Evolutionary conservation across 2,329 filamentous ascomycete genomes (phyloP), one percentile per base, ranked within the genome.

Genomic region (Ophiognomonia clavigignenti-juglandacearum): DNA sequence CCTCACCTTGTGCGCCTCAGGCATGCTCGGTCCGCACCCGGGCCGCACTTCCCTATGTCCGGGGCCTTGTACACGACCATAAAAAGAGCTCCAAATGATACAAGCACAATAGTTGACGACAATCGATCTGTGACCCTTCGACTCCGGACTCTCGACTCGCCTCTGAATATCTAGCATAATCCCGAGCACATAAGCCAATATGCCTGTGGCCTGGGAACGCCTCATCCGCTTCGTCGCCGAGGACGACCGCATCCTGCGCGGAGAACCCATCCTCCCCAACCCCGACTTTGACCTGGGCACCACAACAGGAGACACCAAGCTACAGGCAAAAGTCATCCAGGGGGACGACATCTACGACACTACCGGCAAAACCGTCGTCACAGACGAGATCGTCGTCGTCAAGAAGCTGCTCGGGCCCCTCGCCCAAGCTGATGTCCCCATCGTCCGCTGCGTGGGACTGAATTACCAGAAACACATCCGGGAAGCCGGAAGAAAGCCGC

Each of bases 391-490:
- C 9, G 77, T 71, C 2, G 70, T 67, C 0, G 78, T 83, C 6
- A 74, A 77, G 56, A 65, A 63, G 43, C 58, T 82, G 0, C 66
- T 83, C 0, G 74, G 75, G 0, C 78, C 78, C 0, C 58, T 83
- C 26, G 65, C 70, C 0, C 61, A 59, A 9, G 59, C 62, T 3
- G 75, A 81, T 42, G 73, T 82, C 0, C 74, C 77, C 0, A 77
- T 80, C 36, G 56, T 83, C 4, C 63, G 77, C 18, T 83, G 79
- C 53, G 71, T 82, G 11, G 80, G 79, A 0, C 57, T 83, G 23
- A 82, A 83, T 55, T 82, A 82, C 54, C 70, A 71, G 32, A 80
- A 75, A 44, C 79, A 83, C 54, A 77, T 78, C 55, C 64, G 67
- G 29, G 74, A 80, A 61, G 72, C 72, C 5, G 70, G 70, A 4